Conservation (phyloP, 805 yeast species). For the Candida sanyiensis region DNA sequence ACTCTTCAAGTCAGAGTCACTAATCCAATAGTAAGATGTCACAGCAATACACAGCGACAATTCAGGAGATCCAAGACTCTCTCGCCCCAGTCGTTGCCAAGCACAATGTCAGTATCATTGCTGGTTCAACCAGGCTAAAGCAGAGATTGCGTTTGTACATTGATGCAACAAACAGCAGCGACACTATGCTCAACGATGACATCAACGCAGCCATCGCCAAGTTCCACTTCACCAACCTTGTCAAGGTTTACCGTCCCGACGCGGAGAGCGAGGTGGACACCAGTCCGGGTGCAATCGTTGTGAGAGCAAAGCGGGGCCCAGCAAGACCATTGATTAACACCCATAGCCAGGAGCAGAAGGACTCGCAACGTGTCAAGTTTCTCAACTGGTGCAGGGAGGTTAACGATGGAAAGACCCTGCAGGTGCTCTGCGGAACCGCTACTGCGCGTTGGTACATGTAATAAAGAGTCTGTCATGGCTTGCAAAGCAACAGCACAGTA, state of each 20-base stretch:
- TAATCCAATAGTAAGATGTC: too few relatives aligned
- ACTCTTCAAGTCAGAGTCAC: too few relatives aligned
- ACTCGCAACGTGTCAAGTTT: too few relatives aligned
- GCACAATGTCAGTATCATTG: slow-evolving; percentile 1
- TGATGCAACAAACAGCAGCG: neutral
- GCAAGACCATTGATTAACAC: neutral
- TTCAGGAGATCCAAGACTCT: neutral
- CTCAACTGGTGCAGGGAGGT: too few relatives aligned
- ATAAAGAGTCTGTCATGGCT: too few relatives aligned
- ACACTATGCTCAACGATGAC: neutral
- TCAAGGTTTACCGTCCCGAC: neutral
- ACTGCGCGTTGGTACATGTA: too few relatives aligned
- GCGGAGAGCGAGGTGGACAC: neutral
- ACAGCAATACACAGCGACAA: too few relatives aligned
- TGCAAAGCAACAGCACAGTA: too few relatives aligned
- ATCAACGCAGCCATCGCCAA: neutral
- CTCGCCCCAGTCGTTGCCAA: neutral
- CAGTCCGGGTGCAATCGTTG: neutral
- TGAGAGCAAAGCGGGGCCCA: neutral
- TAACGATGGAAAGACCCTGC: too few relatives aligned
- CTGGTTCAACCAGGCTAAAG: neutral
- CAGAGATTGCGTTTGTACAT: neutral
- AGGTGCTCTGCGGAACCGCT: too few relatives aligned
- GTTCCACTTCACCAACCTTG: neutral
- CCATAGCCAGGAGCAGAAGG: too few relatives aligned